phyloP scores from a whole-genome alignment of 495 filamentous ascomycete species.

The Filosporella fistucella region DNA sequence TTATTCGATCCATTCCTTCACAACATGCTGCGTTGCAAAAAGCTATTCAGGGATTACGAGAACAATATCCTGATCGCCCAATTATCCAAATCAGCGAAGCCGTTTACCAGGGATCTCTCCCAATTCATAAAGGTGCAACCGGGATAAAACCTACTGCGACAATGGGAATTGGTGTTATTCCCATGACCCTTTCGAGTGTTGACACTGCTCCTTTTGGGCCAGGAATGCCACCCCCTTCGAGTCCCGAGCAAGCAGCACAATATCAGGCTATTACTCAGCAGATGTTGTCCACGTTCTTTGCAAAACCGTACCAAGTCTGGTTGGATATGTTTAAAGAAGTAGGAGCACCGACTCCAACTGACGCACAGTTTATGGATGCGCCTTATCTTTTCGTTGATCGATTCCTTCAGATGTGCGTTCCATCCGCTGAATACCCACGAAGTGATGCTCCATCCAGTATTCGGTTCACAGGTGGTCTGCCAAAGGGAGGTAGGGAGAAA shows the following conservation, averaged over 20 bases:
- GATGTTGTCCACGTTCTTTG: slow-evolving; percentile 1
- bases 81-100: slow-evolving; percentile 24
- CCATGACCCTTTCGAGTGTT: slow-evolving; percentile 20
- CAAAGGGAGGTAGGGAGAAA: slow-evolving; percentile 13
- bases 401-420: slow-evolving; percentile 32
- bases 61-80: slow-evolving; percentile 10
- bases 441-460: slow-evolving; percentile 30
- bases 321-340: not conserved
- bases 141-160: slow-evolving; percentile 8
- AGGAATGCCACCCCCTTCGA: slow-evolving; percentile 11
- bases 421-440: slow-evolving; percentile 30
- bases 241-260: not conserved
- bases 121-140: slow-evolving; percentile 17
- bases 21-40: slow-evolving; percentile 12
- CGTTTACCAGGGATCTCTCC: slow-evolving; percentile 18
- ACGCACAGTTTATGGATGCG: slow-evolving; percentile 16
- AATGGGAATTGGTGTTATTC: slow-evolving; percentile 23
- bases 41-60: slow-evolving; percentile 11
- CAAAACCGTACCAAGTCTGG: not conserved
- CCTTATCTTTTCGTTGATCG: slow-evolving; percentile 23
- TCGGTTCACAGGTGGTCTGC: slow-evolving; percentile 29
- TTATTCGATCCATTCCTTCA: slow-evolving; percentile 16
- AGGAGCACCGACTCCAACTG: not conserved
- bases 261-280: not conserved
- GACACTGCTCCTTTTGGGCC: slow-evolving; percentile 20